Conservation (phyloP, 306 rosid species). For the Trifolium repens region DNA sequence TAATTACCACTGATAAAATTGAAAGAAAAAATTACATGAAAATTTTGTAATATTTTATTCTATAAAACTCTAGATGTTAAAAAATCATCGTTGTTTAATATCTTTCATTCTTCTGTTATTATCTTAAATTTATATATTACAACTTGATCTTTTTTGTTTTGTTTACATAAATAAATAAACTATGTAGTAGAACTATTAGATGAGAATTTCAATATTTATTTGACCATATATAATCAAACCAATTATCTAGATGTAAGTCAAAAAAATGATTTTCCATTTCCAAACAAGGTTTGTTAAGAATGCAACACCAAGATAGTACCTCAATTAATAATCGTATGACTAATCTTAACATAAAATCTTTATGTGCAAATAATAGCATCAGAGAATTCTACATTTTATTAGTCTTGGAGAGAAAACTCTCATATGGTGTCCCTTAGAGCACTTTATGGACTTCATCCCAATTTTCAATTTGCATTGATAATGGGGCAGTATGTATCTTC, state of each 20-base stretch:
- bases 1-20: no score
- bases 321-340: conserved; percentile 6
- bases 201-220: no score
- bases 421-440: conserved; percentile 53
- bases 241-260: no score
- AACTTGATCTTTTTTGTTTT: no score
- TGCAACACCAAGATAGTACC: background rate
- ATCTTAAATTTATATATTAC: no score
- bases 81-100: no score
- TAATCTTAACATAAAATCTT: background rate
- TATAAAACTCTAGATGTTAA: no score
- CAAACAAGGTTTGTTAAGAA: background rate
- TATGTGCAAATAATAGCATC: conserved; percentile 19
- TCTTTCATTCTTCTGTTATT: no score
- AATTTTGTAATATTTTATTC: no score
- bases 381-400: conserved; percentile 3
- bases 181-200: no score
- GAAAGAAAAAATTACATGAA: no score
- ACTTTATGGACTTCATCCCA: conserved; percentile 61
- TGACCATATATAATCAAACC: background rate
- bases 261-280: background rate
- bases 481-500: conserved; percentile 61
- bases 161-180: no score
- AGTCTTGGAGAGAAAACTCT: conserved; percentile 47
- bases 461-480: conserved; percentile 58